Conservation (phyloP, 352 stramenopile genomes). For the Phytophthora pinifolia region DNA sequence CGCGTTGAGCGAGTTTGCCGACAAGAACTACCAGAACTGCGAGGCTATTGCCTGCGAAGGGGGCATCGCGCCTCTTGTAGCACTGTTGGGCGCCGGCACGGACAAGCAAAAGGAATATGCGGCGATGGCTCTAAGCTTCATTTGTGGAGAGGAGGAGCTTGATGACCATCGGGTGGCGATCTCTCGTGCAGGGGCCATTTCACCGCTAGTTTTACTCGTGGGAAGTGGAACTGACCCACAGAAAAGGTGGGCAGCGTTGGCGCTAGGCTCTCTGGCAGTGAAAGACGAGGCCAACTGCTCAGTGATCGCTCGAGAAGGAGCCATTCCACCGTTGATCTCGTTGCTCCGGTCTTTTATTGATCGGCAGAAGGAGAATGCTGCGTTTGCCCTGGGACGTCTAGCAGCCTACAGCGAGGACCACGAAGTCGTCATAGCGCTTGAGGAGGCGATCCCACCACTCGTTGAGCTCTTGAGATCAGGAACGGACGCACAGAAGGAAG, state of each 20-base stretch:
- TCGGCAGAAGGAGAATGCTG: conserved; percentile 6
- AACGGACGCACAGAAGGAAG: conserved; percentile 7
- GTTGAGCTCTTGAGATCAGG: not conserved
- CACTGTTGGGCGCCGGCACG: not conserved
- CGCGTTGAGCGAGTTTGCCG: conserved; percentile 5
- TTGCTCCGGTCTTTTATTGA: conserved; percentile 1
- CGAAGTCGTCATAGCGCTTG: not conserved
- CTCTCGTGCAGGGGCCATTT: conserved; percentile 1
- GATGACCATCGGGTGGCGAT: conserved; percentile 4
- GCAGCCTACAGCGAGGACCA: not conserved
- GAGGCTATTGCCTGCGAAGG: not conserved
- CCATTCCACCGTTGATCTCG: conserved; percentile 3
- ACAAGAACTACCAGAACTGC: conserved; percentile 7
- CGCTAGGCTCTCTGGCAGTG: not conserved
- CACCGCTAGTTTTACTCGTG: conserved; percentile 6
- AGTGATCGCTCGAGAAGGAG: conserved; percentile 2
- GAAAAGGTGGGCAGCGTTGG: conserved; percentile 5
- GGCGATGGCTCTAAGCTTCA: conserved; percentile 2
- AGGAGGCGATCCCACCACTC: not conserved
- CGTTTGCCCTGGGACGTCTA: conserved; percentile 2
- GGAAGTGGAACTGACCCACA: not conserved
- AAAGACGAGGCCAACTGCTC: not conserved
- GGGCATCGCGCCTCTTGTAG: not conserved
- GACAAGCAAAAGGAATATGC: conserved; percentile 4
- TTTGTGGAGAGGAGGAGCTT: conserved; percentile 7